phyloP scores from a whole-genome alignment of 2,329 filamentous ascomycete genomes.

The Stemphylium beticola region DNA sequence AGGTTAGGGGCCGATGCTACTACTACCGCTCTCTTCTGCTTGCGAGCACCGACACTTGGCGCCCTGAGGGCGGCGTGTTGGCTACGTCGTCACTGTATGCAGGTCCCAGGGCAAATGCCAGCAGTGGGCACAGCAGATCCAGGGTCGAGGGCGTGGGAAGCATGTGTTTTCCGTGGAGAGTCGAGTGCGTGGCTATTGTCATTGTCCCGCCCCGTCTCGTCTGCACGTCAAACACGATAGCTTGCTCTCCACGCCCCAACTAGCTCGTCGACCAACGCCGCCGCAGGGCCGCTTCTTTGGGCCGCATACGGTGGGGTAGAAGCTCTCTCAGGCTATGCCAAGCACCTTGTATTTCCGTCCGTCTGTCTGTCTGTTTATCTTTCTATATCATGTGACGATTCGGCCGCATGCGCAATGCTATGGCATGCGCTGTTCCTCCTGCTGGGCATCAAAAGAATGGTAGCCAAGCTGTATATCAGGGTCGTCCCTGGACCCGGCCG shows the following conservation, averaged over 20 bases:
- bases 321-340: not conserved
- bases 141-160: conserved; percentile 2
- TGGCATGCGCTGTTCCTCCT: not conserved
- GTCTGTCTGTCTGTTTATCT: not conserved
- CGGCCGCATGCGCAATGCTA: not conserved
- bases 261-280: conserved; percentile 9
- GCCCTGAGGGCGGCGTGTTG: conserved; percentile 11
- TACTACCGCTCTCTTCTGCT: conserved; percentile 5
- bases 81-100: conserved; percentile 12
- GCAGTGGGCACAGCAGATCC: conserved; percentile 15
- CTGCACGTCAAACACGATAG: conserved; percentile 8
- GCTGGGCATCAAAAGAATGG: no score
- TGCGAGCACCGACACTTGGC: conserved; percentile 20
- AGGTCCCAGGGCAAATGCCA: conserved; percentile 15
- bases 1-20: conserved; percentile 23
- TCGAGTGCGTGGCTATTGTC: not conserved
- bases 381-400: not conserved
- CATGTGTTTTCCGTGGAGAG: not conserved
- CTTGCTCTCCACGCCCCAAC: conserved; percentile 11
- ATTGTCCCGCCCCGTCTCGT: not conserved
- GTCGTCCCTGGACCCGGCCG: conserved; percentile 8
- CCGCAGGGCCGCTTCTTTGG: conserved; percentile 14
- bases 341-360: not conserved
- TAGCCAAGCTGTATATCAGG: conserved; percentile 4
- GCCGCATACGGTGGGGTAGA: conserved; percentile 19